Percentiles rank a stretch among this genome's conserved stretches.
phyloP scores from a whole-genome alignment of 495 filamentous ascomycete species.

The Cercophora newfieldiana region DNA sequence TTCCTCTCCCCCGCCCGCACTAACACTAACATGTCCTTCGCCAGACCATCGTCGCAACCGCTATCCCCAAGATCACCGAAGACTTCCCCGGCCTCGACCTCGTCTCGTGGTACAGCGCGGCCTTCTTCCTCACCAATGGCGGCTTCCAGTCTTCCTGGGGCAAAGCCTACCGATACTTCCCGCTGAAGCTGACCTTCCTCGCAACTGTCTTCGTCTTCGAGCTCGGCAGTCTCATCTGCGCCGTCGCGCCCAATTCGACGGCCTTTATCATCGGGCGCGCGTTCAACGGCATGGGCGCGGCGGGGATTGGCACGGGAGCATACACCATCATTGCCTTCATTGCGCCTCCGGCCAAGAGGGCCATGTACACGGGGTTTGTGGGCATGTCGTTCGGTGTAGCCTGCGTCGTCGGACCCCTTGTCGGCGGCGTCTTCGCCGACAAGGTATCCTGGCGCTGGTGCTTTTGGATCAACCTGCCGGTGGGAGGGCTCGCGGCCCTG shows the following conservation, averaged over 20 bases:
- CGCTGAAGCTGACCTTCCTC: conserved; percentile 44
- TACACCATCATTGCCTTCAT: conserved; percentile 56
- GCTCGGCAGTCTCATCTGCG: conserved; percentile 47
- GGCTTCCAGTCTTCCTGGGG: conserved; percentile 50
- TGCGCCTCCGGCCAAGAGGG: conserved; percentile 41
- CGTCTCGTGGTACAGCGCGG: conserved; percentile 49
- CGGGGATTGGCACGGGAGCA: conserved; percentile 46
- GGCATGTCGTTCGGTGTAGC: conserved; percentile 34
- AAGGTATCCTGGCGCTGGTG: conserved; percentile 5
- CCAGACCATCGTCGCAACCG: conserved; percentile 49
- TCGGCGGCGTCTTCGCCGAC: conserved; percentile 62
- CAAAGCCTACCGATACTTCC: conserved; percentile 48
- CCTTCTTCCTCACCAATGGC: conserved; percentile 51
- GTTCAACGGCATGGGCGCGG: conserved; percentile 46
- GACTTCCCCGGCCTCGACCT: conserved; percentile 41
- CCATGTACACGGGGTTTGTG: conserved; percentile 40
- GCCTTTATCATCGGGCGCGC: conserved; percentile 52
- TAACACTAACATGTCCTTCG: conserved; percentile 23
- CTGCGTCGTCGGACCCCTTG: conserved; percentile 47
- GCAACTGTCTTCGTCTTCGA: conserved; percentile 42
- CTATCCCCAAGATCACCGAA: conserved; percentile 44
- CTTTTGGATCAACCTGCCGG: conserved; percentile 62
- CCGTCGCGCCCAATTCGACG: conserved; percentile 43
- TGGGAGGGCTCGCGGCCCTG: conserved; percentile 55
- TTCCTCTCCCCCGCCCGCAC: neutral